Percentiles rank a stretch among this genome's conserved stretches.
Evolutionary conservation across 805 yeast genomes (phyloP).

Genomic region (Candida ortonii): DNA sequence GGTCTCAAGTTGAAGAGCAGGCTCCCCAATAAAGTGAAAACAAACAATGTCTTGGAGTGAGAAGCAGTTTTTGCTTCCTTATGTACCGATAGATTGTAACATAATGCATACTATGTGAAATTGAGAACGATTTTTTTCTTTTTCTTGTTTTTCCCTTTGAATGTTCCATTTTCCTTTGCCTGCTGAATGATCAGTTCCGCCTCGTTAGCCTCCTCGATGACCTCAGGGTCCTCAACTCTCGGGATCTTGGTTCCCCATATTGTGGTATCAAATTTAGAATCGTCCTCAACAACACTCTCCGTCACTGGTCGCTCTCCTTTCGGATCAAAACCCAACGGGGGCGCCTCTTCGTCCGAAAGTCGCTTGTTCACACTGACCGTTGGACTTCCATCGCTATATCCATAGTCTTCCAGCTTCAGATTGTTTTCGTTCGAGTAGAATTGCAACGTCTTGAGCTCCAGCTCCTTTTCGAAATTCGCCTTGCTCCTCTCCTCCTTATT

Average conservation of each 20-base stretch:
- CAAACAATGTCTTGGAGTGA: constrained; percentile 60
- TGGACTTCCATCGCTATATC: constrained; percentile 34
- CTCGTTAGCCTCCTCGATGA: constrained; percentile 45
- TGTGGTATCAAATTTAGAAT: constrained; percentile 38
- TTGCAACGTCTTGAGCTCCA: constrained; percentile 55
- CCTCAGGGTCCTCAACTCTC: constrained; percentile 35
- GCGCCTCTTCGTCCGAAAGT: constrained; percentile 14
- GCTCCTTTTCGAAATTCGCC: constrained; percentile 51
- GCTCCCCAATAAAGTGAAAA: constrained; percentile 8
- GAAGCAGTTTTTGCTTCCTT: constrained; percentile 47
- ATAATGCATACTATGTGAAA: constrained; percentile 17
- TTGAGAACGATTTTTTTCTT: constrained; percentile 35
- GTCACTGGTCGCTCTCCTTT: constrained; percentile 6
- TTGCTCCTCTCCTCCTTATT: constrained; percentile 61
- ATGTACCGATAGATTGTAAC: background rate
- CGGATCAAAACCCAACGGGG: constrained; percentile 14
- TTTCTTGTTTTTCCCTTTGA: constrained; percentile 34
- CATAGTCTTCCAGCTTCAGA: constrained; percentile 35
- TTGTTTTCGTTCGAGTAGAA: constrained; percentile 61
- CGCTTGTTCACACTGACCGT: constrained; percentile 19
- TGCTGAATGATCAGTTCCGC: constrained; percentile 47
- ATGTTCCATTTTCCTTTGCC: constrained; percentile 47
- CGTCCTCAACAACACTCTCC: constrained; percentile 11
- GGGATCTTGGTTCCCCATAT: constrained; percentile 76
- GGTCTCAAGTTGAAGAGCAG: constrained; percentile 18